Base-by-base conservation (phyloP, 495 filamentous ascomycete genomes). In the Trypethelium eluteriae region DNA sequence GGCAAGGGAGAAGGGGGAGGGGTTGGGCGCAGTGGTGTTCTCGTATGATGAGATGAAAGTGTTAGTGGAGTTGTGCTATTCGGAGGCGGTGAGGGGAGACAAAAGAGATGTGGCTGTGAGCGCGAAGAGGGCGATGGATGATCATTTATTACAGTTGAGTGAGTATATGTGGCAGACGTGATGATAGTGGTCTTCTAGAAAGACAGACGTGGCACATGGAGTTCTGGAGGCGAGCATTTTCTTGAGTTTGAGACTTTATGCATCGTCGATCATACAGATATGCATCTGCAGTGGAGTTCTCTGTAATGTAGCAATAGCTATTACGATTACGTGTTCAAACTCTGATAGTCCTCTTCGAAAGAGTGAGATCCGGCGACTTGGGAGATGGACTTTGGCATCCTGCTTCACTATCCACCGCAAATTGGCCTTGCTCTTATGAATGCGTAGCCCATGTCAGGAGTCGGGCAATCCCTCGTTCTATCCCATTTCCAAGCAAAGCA, bases 31-130 rank as follows among this genome's bases (percentile, higher is more conserved):
- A 39, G 76, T 80, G 47, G 76, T 74, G 63, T 96, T 93, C 66
- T 87, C 79, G 18, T 89, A 92, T 66, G 92, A 95, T 59, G 91
- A 96, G 75, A 79, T 97, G 68, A 93, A 91, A 77, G 83, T 84
- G 9, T 79, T 98, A 44, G 77, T 97, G 38, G 89, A 96, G 75
- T 77, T 98, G 62, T 93, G 88, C 73, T 97, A 91, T 76, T 91
- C 88, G 62, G 93, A 96, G 75, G 83, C 86, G 68, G 75, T 92
- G 66, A 82, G 85, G 10, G 86, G 85, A 68, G 83, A 86, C 57
- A 86, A 88, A 72, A 80, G 91, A 63, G 91, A 93, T 61, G 85
- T 89, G 34, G 86, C 85, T 16, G 82, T 89, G 70, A 81, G 84
- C 57, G 89, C 89, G 47, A 88, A 85, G 82, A 83, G 89, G 73